Evolutionary conservation across 768 basidiomycete species (phyloP).

Genomic region (Leccinum boreale): DNA sequence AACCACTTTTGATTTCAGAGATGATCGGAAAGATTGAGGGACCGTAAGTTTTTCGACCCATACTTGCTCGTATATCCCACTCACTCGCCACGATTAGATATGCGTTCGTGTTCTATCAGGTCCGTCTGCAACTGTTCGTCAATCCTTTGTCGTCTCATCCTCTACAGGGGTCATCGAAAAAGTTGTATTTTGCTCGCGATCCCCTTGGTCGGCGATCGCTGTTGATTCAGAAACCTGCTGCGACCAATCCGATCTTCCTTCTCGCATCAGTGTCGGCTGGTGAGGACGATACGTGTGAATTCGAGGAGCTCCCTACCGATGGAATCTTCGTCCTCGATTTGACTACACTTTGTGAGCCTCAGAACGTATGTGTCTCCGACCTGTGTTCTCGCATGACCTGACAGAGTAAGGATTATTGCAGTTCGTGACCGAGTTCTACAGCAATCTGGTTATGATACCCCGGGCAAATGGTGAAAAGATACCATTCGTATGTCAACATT

Average conservation of each 20-base stretch:
- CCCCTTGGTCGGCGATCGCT: slow-evolving; percentile 87
- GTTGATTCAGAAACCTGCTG: slow-evolving; percentile 60
- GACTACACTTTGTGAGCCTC: slow-evolving; percentile 13
- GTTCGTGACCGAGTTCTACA: slow-evolving; percentile 22
- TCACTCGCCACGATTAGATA: slow-evolving; percentile 45
- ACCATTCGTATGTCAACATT: slow-evolving; percentile 23
- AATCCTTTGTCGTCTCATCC: not conserved
- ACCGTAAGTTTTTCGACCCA: slow-evolving; percentile 53
- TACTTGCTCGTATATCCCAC: not conserved
- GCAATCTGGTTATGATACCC: slow-evolving; percentile 18
- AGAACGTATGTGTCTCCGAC: slow-evolving; percentile 24
- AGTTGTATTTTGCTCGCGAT: slow-evolving; percentile 74
- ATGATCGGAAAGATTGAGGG: slow-evolving; percentile 69
- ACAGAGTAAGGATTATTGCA: slow-evolving; percentile 5
- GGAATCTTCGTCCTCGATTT: slow-evolving; percentile 56
- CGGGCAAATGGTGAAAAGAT: slow-evolving; percentile 14
- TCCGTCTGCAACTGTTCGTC: slow-evolving; percentile 30
- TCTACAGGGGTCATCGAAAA: slow-evolving; percentile 39
- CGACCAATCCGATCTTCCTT: slow-evolving; percentile 48
- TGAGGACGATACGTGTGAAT: slow-evolving; percentile 38
- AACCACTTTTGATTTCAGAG: slow-evolving; percentile 42
- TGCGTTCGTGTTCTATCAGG: slow-evolving; percentile 78
- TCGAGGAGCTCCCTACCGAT: slow-evolving; percentile 63
- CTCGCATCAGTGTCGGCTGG: slow-evolving; percentile 67
- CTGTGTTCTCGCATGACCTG: not conserved